Percentiles rank a stretch among this genome's conserved stretches.
Evolutionary conservation across 2,329 filamentous ascomycete genomes (phyloP).

Genomic region (Basipetospora sp.): DNA sequence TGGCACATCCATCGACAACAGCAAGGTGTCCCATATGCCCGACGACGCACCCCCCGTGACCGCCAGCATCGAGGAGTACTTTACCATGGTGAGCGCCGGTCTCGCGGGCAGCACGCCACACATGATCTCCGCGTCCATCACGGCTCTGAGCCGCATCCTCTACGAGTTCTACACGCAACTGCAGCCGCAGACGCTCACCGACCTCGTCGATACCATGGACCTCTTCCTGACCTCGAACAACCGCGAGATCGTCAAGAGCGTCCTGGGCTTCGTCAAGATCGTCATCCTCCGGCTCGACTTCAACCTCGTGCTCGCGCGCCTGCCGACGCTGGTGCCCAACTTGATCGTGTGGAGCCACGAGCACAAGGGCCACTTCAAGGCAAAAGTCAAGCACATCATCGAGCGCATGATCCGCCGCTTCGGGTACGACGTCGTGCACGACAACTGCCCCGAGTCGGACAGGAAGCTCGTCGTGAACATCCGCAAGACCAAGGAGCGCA

Average conservation of each 20-base stretch:
- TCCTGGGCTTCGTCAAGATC: slow-evolving; percentile 92
- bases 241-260: slow-evolving; percentile 86
- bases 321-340: slow-evolving; percentile 69
- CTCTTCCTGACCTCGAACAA: slow-evolving; percentile 94
- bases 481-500: slow-evolving; percentile 81
- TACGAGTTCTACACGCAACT: slow-evolving; percentile 74
- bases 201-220: slow-evolving; percentile 87
- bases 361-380: slow-evolving; percentile 92
- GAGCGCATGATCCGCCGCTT: slow-evolving; percentile 89
- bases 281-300: slow-evolving; percentile 75
- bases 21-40: slow-evolving; percentile 76
- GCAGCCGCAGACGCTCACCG: slow-evolving; percentile 53
- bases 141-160: slow-evolving; percentile 78
- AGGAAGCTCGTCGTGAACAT: slow-evolving; percentile 87
- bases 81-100: slow-evolving; percentile 95
- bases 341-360: slow-evolving; percentile 94
- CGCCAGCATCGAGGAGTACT: slow-evolving; percentile 83
- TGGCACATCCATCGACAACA: slow-evolving; percentile 66
- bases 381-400: slow-evolving; percentile 95
- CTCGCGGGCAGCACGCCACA: slow-evolving; percentile 84
- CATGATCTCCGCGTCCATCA: slow-evolving; percentile 96
- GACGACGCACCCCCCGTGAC: slow-evolving; percentile 59
- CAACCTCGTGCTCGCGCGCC: slow-evolving; percentile 61
- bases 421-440: slow-evolving; percentile 66
- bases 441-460: slow-evolving; percentile 69